A percentile compares a stretch with the other conserved stretches of the same genome.
phyloP scores from a whole-genome alignment of 208 protist genomes.

The Trypanosoma platydactyli region DNA sequence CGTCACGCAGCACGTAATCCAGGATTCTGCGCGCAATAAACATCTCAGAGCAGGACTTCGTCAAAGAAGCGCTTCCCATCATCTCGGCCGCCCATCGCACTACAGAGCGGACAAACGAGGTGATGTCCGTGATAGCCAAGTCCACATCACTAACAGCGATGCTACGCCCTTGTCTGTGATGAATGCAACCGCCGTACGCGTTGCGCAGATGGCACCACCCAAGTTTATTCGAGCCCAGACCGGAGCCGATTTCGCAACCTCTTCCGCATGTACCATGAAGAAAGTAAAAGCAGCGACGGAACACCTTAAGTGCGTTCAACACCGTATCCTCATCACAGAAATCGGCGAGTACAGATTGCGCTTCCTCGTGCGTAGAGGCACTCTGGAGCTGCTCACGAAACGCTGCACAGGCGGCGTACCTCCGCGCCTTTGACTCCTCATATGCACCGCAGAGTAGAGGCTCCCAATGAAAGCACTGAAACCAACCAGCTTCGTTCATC shows the following conservation, averaged over 20 bases:
- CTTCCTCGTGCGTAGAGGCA: slow-evolving; percentile 45
- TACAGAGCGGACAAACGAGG: slow-evolving; percentile 62
- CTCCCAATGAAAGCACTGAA: slow-evolving; percentile 83
- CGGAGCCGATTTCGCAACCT: slow-evolving; percentile 48
- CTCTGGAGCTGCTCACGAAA: slow-evolving; percentile 35
- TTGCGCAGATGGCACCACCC: slow-evolving; percentile 74
- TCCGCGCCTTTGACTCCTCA: slow-evolving; percentile 25
- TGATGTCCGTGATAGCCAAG: slow-evolving; percentile 68
- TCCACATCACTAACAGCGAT: slow-evolving; percentile 58
- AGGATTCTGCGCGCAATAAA: slow-evolving; percentile 59
- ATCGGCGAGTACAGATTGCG: slow-evolving; percentile 40
- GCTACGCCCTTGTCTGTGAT: slow-evolving; percentile 40
- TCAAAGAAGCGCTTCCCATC: slow-evolving; percentile 31
- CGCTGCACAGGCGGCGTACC: slow-evolving; percentile 17
- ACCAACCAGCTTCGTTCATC: slow-evolving; percentile 44
- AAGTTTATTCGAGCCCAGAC: slow-evolving; percentile 35
- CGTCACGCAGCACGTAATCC: slow-evolving; percentile 63
- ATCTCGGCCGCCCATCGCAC: slow-evolving; percentile 63
- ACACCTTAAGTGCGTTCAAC: slow-evolving; percentile 50
- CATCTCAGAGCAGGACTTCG: slow-evolving; percentile 35
- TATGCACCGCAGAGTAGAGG: slow-evolving; percentile 43
- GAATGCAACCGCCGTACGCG: slow-evolving; percentile 77
- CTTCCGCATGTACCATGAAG: slow-evolving; percentile 76
- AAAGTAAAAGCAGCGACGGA: slow-evolving; percentile 87
- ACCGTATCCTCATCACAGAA: slow-evolving; percentile 44